Evolutionary conservation across 177 flowering plant species (phyloP).

Genomic region (Vitis hybrid): DNA sequence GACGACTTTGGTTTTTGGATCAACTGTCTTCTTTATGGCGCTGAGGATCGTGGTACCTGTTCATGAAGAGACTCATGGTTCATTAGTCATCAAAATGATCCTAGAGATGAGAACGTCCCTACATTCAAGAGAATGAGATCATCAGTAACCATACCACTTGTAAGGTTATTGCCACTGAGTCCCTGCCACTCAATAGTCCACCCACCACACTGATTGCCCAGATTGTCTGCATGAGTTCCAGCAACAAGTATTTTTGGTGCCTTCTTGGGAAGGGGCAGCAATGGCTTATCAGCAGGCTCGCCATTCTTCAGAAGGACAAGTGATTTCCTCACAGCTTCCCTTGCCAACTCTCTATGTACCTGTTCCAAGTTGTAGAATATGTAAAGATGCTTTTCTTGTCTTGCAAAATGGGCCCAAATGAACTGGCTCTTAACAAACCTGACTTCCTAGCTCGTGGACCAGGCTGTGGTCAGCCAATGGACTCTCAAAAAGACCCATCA

Average conservation of each 20-base stretch:
- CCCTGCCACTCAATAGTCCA: conserved; percentile 70
- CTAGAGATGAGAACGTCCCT: too few species aligned
- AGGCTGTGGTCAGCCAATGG: conserved; percentile 46
- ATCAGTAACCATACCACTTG: conserved; percentile 33
- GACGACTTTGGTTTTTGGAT: conserved; percentile 39
- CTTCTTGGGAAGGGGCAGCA: conserved; percentile 58
- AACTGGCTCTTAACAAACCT: conserved; percentile 17
- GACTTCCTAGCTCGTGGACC: conserved; percentile 38
- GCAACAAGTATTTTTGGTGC: conserved; percentile 54
- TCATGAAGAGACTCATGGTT: background rate
- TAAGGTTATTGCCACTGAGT: conserved; percentile 44
- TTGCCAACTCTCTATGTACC: conserved; percentile 61
- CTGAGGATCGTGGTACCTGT: conserved; percentile 62
- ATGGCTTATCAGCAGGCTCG: conserved; percentile 26
- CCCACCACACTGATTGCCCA: conserved; percentile 66
- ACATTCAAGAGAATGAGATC: background rate
- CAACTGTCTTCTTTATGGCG: conserved; percentile 47
- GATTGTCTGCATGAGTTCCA: conserved; percentile 54
- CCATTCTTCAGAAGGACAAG: conserved; percentile 60
- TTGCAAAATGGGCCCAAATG: too few species aligned
- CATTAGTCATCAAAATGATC: too few species aligned
- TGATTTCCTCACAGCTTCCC: conserved; percentile 65
- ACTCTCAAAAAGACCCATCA: conserved; percentile 44
- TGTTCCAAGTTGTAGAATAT: conserved; percentile 11
- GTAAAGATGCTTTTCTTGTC: too few species aligned